Evolutionary conservation across 2,329 filamentous ascomycete species (phyloP).

Genomic region (Exserohilum turcica): DNA sequence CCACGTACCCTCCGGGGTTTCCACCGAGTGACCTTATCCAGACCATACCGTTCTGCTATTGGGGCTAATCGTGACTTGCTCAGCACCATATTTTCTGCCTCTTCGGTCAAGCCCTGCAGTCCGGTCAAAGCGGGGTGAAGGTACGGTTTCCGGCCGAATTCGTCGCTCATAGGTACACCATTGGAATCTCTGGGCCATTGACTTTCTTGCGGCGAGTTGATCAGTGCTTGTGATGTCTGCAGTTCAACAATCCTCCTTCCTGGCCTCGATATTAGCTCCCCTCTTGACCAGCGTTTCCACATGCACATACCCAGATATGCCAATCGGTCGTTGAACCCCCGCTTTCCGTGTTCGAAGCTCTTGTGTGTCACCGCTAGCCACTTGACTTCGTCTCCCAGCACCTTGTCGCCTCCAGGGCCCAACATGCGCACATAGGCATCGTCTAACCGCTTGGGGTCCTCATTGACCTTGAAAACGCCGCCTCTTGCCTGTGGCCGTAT

Average conservation of each 20-base stretch:
- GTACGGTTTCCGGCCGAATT: conserved; percentile 66
- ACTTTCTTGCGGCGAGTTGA: conserved; percentile 54
- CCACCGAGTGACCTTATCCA: conserved; percentile 83
- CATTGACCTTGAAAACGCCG: conserved; percentile 71
- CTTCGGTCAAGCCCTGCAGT: conserved; percentile 71
- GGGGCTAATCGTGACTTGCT: conserved; percentile 68
- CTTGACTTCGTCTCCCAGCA: conserved; percentile 89
- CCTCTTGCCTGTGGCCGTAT: conserved; percentile 63
- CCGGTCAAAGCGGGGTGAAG: conserved; percentile 71
- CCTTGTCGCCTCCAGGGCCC: conserved; percentile 70
- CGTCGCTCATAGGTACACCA: conserved; percentile 32
- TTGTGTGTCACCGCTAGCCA: conserved; percentile 98
- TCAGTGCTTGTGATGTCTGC: conserved; percentile 67
- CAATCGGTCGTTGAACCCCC: conserved; percentile 92
- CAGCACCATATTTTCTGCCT: conserved; percentile 66
- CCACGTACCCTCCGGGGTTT: conserved; percentile 76
- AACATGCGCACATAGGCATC: conserved; percentile 77
- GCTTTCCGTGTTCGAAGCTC: conserved; percentile 92
- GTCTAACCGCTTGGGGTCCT: conserved; percentile 74
- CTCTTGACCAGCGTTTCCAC: not conserved
- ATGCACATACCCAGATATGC: conserved; percentile 76
- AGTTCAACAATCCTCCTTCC: conserved; percentile 68
- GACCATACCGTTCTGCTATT: conserved; percentile 71
- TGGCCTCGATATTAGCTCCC: conserved; percentile 40
- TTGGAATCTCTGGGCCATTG: conserved; percentile 26